Conservation (phyloP, 306 rosid species). For the Corylus avellana region DNA sequence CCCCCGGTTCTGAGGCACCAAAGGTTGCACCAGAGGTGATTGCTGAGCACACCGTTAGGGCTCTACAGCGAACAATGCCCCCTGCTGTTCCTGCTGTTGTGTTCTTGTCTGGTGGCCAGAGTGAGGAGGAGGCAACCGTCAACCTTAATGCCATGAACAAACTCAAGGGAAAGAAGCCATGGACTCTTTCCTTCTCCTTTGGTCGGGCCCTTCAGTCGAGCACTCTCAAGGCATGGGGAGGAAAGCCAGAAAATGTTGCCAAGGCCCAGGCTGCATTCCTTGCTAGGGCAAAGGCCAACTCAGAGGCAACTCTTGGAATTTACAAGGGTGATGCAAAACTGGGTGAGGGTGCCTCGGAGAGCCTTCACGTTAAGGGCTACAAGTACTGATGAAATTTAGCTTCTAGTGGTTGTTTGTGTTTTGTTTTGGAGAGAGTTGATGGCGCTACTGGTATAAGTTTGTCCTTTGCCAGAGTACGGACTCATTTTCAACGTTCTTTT, state of each 20-base stretch:
- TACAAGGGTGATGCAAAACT: conserved; percentile 66
- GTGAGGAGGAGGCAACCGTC: conserved; percentile 80
- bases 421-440: conserved; percentile 25
- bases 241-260: conserved; percentile 53
- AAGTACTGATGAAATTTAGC: conserved; percentile 35
- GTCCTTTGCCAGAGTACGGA: conserved; percentile 15
- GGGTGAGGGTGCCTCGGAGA: conserved; percentile 70
- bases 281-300: conserved; percentile 76
- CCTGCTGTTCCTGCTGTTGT: conserved; percentile 77
- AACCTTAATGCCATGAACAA: conserved; percentile 83
- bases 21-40: conserved; percentile 62
- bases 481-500: background rate
- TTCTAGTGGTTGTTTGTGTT: conserved; percentile 8
- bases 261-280: conserved; percentile 75
- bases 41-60: conserved; percentile 68
- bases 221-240: conserved; percentile 86
- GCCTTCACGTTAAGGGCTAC: conserved; percentile 74
- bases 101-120: conserved; percentile 90
- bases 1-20: conserved; percentile 70
- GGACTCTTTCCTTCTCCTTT: conserved; percentile 78
- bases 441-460: conserved; percentile 7
- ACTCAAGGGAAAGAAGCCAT: conserved; percentile 77
- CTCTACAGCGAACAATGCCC: conserved; percentile 67
- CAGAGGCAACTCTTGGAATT: conserved; percentile 75
- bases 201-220: conserved; percentile 89